Conservation (phyloP, 306 rosid species). For the Sindora glabra region DNA sequence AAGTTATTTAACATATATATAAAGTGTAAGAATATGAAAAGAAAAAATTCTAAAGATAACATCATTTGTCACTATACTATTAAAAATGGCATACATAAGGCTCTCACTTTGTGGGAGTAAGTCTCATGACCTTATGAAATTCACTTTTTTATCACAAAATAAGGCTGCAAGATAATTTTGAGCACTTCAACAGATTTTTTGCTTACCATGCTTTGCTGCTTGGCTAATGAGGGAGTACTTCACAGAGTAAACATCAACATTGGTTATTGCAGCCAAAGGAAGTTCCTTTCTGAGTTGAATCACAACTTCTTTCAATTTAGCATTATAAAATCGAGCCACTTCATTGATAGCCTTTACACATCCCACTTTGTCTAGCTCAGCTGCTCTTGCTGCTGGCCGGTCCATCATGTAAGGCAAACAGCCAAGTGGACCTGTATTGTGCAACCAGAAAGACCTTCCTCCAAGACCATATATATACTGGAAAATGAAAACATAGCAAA, state of each 20-base stretch:
- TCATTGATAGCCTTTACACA: conserved; percentile 49
- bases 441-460: conserved; percentile 50
- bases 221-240: conserved; percentile 64
- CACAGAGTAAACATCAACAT: conserved; percentile 65
- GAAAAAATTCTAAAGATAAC: too few relatives aligned
- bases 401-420: conserved; percentile 43
- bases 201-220: conserved; percentile 46
- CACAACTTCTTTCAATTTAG: conserved; percentile 21
- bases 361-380: conserved; percentile 44
- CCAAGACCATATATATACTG: conserved; percentile 34
- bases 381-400: neutral
- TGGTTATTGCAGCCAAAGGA: conserved; percentile 57
- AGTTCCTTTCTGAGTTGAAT: conserved; percentile 44
- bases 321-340: conserved; percentile 60
- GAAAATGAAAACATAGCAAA: neutral
- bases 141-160: too few relatives aligned
- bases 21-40: neutral
- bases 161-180: too few relatives aligned
- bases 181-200: too few relatives aligned
- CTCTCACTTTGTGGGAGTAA: too few relatives aligned
- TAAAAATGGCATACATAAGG: too few relatives aligned
- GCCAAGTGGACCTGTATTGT: conserved; percentile 46
- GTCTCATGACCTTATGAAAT: too few relatives aligned
- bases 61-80: too few relatives aligned
- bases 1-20: neutral